Evolutionary conservation across 345 rosid species (phyloP).

Genomic region (Hibiscus mutabilis): DNA sequence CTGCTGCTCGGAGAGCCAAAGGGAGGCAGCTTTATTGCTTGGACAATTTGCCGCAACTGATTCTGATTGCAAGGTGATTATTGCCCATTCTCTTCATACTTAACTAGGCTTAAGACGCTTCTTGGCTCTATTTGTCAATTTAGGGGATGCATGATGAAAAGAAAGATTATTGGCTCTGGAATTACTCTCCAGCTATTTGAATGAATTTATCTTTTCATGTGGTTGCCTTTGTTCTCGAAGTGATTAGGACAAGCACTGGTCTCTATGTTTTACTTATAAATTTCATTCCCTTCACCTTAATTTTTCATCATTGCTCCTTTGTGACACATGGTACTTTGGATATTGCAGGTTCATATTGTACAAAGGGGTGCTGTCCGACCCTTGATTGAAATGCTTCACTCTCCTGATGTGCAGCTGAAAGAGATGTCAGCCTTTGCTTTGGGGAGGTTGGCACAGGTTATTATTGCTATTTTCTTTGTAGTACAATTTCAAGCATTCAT

Average conservation of each 20-base stretch:
- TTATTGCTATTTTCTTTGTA: constrained; percentile 9
- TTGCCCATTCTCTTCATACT: constrained; percentile 9
- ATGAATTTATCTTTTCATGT: background rate
- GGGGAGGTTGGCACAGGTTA: constrained; percentile 99
- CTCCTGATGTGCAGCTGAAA: constrained; percentile 78
- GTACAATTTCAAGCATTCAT: background rate
- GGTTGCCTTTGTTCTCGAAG: background rate
- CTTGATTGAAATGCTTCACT: constrained; percentile 90
- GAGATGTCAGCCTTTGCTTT: constrained; percentile 99
- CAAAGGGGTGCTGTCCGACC: constrained; percentile 98
- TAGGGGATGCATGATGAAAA: background rate
- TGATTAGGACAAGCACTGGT: background rate
- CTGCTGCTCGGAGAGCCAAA: constrained; percentile 94
- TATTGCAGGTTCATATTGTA: constrained; percentile 90
- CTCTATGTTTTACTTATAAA: background rate
- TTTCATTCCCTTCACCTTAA: background rate
- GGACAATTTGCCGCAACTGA: constrained; percentile 99
- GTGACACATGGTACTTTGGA: background rate
- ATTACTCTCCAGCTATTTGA: background rate
- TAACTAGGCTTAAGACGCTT: background rate
- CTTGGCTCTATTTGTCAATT: background rate
- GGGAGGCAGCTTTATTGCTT: constrained; percentile 97
- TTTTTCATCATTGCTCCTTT: constrained; percentile 11
- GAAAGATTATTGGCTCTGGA: background rate
- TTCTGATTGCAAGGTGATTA: constrained; percentile 92